phyloP scores from a whole-genome alignment of 345 rosid species.

The Dimocarpus longan region DNA sequence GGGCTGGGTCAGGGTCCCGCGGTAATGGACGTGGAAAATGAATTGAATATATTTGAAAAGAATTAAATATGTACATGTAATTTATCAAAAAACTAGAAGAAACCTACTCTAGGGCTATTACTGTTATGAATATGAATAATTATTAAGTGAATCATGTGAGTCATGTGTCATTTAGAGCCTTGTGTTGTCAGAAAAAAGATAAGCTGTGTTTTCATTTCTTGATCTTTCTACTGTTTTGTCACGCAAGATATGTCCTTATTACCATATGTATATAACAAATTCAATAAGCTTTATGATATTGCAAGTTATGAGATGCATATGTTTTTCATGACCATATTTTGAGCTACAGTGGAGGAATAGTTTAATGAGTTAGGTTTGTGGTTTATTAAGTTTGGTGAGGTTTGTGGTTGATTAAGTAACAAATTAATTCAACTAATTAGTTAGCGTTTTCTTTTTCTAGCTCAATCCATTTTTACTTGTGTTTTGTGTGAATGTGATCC shows the following conservation, averaged over 20 bases:
- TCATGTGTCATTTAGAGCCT: background rate
- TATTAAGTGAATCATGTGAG: background rate
- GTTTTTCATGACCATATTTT: background rate
- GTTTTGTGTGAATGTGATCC: too few species aligned
- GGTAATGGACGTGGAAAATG: slow-evolving; percentile 20
- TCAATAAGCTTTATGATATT: background rate
- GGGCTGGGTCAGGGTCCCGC: slow-evolving; percentile 61
- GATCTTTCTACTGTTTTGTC: background rate
- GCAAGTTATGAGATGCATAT: background rate
- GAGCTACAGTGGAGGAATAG: background rate
- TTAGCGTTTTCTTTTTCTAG: too few species aligned
- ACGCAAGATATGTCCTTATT: background rate
- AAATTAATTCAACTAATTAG: too few species aligned
- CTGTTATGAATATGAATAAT: background rate
- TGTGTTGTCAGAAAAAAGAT: background rate
- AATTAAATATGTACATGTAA: background rate
- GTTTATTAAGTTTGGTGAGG: too few species aligned
- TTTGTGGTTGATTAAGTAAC: too few species aligned
- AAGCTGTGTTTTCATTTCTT: too few species aligned
- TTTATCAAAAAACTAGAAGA: background rate
- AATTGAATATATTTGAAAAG: background rate
- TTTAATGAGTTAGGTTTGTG: too few species aligned
- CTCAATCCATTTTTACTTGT: too few species aligned
- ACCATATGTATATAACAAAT: too few species aligned
- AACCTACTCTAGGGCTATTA: background rate